Evolutionary conservation across 1,139 yeast genomes (phyloP).

Genomic region (Taphrina communis): DNA sequence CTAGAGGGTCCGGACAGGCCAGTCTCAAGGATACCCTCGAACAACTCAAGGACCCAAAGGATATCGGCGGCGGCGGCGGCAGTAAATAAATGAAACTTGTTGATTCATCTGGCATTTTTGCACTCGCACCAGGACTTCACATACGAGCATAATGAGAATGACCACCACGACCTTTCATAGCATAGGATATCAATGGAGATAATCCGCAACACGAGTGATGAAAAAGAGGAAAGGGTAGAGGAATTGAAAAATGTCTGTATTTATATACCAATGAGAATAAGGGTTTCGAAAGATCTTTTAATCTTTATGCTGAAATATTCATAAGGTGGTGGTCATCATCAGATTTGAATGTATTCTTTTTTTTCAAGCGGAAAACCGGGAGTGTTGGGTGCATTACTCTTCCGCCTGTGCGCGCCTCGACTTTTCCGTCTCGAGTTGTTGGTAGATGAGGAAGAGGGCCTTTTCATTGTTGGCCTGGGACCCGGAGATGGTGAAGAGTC

Average conservation of each 20-base stretch:
- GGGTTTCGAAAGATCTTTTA: not conserved
- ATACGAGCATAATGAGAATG: not conserved
- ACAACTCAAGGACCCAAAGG: slow-evolving; percentile 21
- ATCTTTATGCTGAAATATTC: not conserved
- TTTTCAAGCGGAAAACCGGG: too few species aligned
- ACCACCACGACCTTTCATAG: not conserved
- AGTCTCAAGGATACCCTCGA: slow-evolving; percentile 61
- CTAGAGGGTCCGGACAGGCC: slow-evolving; percentile 72
- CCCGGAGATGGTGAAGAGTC: slow-evolving; percentile 78
- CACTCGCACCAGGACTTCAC: not conserved
- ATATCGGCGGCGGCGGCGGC: not conserved
- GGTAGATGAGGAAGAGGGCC: slow-evolving; percentile 70
- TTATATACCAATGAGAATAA: slow-evolving; percentile 18
- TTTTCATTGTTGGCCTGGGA: slow-evolving; percentile 67
- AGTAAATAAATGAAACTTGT: too few species aligned
- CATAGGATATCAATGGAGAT: not conserved
- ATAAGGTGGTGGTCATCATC: slow-evolving; percentile 14
- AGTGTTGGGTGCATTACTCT: not conserved
- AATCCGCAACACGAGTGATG: not conserved
- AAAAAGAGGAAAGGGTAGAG: not conserved
- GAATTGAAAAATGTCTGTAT: not conserved
- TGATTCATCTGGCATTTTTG: too few species aligned
- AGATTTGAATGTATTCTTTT: not conserved
- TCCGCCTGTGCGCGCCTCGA: slow-evolving; percentile 23
- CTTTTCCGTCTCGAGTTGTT: slow-evolving; percentile 73